Base-by-base conservation (phyloP, 2,329 filamentous ascomycete genomes). In the Hansfordia pulvinata region DNA sequence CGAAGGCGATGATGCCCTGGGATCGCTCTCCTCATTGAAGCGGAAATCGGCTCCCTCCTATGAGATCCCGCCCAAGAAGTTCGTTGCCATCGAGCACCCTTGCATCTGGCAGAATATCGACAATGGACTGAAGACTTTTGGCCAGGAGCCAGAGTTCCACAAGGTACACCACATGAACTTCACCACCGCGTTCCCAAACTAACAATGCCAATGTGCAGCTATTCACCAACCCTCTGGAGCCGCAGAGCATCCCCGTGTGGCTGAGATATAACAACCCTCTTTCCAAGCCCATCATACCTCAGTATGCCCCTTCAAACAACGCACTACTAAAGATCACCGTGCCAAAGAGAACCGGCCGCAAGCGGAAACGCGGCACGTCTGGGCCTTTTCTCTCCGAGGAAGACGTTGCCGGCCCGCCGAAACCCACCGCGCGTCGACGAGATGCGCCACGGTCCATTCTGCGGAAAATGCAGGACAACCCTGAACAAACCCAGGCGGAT, bases 251-350 rank as follows among this genome's bases (percentile, higher is more conserved):
- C 8, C 77, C 77, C 2, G 55, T 93, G n/a, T 81, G 79, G 40
- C 60, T 96, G 28, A 74, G 82, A 13, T 81, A 80, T 14, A 69
- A 84, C 36, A 84, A 92, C 49, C 76, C 78, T 3, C 73, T 83
- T 42, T 75, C 80, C 41, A 77, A 79, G 39, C 81, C 82, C 7
- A 60, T 93, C 33, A 61, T 78, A 38, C 93, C 88, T 6, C 75
- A 76, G 21, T 80, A 77, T 44, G 69, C 76, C 17, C 56, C 69
- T 12, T 80, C 83, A 8, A 82, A 85, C 45, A 93, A 94, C 44
- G 58, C 96, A 12, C 64, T 96, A 12, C 62, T 98, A 28, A 86
- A 85, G 47, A 65, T 98, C 29, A 85, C 78, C 0, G 72, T 96
- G 1, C 88, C 90, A 0, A 90, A 76, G 49, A 64, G 83, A 30